Base-by-base conservation (phyloP, 2,329 filamentous ascomycete genomes). In the Beauveria medogensis region DNA sequence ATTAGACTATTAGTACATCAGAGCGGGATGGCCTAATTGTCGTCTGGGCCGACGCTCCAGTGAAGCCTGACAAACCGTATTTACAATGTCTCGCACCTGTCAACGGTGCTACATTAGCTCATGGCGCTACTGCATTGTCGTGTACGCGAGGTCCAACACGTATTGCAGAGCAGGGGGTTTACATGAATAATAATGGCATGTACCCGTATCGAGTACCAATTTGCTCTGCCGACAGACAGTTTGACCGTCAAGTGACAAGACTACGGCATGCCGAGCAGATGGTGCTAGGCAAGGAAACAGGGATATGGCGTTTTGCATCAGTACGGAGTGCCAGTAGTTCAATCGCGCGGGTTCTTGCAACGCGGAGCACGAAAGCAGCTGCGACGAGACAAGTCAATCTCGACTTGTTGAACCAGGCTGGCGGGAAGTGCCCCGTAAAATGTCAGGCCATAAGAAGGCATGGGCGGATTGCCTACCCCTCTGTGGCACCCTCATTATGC, bases 61-160 rank as follows among this genome's bases (percentile, higher is more conserved):
- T 37, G 12, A 37, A 37, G 34, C 12, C 34, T 37, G 34, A 37
- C 12, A 37, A 37, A 22, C 5, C 12, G 44, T 28, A n/a, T n/a
- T n/a, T n/a, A n/a, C 22, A 16, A 30, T 59, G 46, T 59, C 56
- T 59, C 37, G 41, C 47, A 44, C 41, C 5, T 52, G 55, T 52
- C 56, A 60, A 60, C 51, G 59, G 59, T 55, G 59, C 51, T 55
- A 60, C 58, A 55, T 60, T 60, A 55, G 58, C 58, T 54, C 44
- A 37, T 10, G 43, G 51, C 57, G 46, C 57, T 60, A 52, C 47
- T 59, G 48, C 57, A 52, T 53, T 20, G 48, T 22, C 20, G 41
- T 50, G 44, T 50, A 58, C 8, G 34, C 46, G 55, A 50, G 30
- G 22, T 26, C 10, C 55, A 40, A 50, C 14, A 34, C 18, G 47